Percentiles rank a stretch among this genome's conserved stretches.
phyloP scores from a whole-genome alignment of 2,329 filamentous ascomycete species.

The Colletotrichum sp. region DNA sequence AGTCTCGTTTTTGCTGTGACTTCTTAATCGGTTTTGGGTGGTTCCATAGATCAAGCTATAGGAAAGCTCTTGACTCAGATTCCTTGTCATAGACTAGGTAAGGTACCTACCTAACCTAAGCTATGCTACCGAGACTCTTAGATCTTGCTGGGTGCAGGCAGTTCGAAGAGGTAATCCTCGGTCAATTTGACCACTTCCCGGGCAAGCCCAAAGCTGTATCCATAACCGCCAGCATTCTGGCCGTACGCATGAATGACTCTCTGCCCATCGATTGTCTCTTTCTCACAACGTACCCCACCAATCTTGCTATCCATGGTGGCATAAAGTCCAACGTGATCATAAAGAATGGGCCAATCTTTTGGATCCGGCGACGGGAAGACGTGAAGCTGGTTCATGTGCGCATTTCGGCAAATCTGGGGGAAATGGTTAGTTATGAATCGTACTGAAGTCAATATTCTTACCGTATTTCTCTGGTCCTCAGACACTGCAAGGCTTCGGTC shows the following conservation, averaged over 20 bases:
- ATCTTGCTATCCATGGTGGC: neutral
- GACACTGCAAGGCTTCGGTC: neutral
- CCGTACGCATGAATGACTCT: neutral
- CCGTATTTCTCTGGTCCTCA: neutral
- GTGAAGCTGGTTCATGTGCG: neutral
- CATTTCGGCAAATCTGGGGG: neutral
- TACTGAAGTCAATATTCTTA: neutral
- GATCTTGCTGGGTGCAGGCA: neutral
- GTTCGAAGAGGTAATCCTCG: neutral
- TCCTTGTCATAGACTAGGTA: too few species aligned
- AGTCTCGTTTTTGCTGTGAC: neutral
- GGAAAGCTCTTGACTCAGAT: too few species aligned
- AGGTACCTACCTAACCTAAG: too few species aligned
- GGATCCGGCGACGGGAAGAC: neutral
- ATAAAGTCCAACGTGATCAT: neutral
- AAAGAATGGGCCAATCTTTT: neutral
- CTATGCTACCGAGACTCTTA: too few species aligned
- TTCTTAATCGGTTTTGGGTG: fast-evolving
- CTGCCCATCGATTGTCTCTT: neutral
- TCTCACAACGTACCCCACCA: neutral
- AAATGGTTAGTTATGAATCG: neutral
- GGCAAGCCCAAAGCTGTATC: neutral
- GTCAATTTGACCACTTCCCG: neutral
- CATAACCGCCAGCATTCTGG: neutral
- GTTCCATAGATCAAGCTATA: neutral